phyloP scores from a whole-genome alignment of 495 filamentous ascomycete genomes.

The Trichoderma parareesei region DNA sequence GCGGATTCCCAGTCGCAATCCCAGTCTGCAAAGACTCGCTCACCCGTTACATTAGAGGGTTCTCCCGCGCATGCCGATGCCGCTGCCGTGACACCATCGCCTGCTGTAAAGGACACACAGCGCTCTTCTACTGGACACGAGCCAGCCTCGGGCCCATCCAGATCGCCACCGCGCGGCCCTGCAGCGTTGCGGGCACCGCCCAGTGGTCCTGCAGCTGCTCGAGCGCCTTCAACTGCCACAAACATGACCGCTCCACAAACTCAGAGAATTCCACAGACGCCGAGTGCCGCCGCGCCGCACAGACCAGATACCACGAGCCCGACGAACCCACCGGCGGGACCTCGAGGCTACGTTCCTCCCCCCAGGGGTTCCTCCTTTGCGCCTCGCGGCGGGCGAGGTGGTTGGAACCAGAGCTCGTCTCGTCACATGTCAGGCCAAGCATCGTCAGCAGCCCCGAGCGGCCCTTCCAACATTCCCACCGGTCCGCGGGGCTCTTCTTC shows the following conservation, averaged over 20 bases:
- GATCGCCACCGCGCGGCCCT: slow-evolving; percentile 39
- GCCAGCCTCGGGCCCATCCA: slow-evolving; percentile 17
- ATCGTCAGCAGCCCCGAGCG: slow-evolving; percentile 24
- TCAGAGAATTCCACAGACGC: slow-evolving; percentile 23
- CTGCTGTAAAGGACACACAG: slow-evolving; percentile 20
- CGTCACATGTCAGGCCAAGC: slow-evolving; percentile 29
- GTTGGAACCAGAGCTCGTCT: slow-evolving; percentile 26
- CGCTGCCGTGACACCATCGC: slow-evolving; percentile 20
- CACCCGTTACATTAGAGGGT: slow-evolving; percentile 30
- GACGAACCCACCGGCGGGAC: slow-evolving; percentile 36
- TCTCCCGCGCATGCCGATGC: slow-evolving; percentile 23
- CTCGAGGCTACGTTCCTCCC: slow-evolving; percentile 35
- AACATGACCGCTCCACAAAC: slow-evolving; percentile 22
- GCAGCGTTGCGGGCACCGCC: slow-evolving; percentile 39
- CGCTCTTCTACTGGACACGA: slow-evolving; percentile 22
- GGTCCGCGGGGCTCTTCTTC: slow-evolving; percentile 31
- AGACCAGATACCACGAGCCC: slow-evolving; percentile 31
- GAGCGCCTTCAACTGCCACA: slow-evolving; percentile 27
- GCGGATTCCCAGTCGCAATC: slow-evolving; percentile 37
- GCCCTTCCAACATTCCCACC: slow-evolving; percentile 32
- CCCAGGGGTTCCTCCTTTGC: slow-evolving; percentile 27
- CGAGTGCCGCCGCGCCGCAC: slow-evolving; percentile 20
- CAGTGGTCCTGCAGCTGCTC: slow-evolving; percentile 35
- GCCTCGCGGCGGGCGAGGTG: slow-evolving; percentile 31
- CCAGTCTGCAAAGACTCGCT: slow-evolving; percentile 28